phyloP scores from a whole-genome alignment of 2,329 filamentous ascomycete species.

The Thielaviopsis ethacetica region DNA sequence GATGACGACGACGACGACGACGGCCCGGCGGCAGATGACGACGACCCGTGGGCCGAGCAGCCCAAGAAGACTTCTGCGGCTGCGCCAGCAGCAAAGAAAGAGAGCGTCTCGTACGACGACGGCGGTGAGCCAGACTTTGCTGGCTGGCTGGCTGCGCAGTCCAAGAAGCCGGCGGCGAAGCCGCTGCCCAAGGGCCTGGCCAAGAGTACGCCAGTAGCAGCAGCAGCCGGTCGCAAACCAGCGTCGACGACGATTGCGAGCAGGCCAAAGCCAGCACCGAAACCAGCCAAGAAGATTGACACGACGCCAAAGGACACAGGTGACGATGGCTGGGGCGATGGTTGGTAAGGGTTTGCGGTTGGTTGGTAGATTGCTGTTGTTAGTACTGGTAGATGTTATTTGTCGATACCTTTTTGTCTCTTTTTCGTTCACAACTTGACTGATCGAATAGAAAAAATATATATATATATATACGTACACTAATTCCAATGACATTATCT shows the following conservation, averaged over 20 bases:
- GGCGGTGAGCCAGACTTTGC: slow-evolving; percentile 92
- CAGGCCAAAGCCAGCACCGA: slow-evolving; percentile 15
- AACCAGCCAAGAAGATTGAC: slow-evolving; percentile 48
- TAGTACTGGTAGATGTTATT: neutral
- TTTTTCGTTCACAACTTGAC: neutral
- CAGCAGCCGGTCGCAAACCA: slow-evolving; percentile 23
- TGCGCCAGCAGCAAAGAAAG: slow-evolving; percentile 16
- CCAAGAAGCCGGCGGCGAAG: slow-evolving; percentile 46
- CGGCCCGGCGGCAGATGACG: slow-evolving; percentile 29
- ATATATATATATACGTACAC: neutral
- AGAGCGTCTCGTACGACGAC: slow-evolving; percentile 25
- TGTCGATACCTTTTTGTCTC: neutral
- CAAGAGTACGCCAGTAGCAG: slow-evolving; percentile 32
- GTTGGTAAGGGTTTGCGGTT: slow-evolving; percentile 32
- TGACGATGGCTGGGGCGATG: slow-evolving; percentile 49
- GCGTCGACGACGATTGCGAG: slow-evolving; percentile 10
- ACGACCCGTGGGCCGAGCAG: slow-evolving; percentile 25
- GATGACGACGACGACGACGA: slow-evolving; percentile 30
- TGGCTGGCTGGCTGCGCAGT: slow-evolving; percentile 81
- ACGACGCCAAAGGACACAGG: slow-evolving; percentile 45
- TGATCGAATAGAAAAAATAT: neutral
- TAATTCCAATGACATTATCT: neutral
- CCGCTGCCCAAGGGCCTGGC: slow-evolving; percentile 67
- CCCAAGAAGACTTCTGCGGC: slow-evolving; percentile 14
- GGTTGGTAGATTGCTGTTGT: neutral